phyloP scores from a whole-genome alignment of 169 alveolate species.

The Eimeria maxima region DNA sequence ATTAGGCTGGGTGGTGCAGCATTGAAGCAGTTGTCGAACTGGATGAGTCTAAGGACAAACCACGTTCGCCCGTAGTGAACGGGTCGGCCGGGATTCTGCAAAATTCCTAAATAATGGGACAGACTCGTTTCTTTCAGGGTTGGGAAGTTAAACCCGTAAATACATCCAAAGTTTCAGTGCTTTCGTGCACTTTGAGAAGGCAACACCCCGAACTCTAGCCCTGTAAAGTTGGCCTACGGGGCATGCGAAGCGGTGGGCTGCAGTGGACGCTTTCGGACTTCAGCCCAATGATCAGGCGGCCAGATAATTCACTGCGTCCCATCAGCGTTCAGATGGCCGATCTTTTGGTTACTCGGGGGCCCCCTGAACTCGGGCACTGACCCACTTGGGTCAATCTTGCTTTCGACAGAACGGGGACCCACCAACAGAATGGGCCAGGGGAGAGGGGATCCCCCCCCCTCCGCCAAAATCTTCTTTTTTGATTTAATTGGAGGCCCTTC shows the following conservation, averaged over 20 bases:
- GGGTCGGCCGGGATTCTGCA: background rate
- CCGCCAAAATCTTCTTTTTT: background rate
- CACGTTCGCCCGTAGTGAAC: background rate
- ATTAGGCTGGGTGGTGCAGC: background rate
- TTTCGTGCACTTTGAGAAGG: background rate
- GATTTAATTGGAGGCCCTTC: background rate
- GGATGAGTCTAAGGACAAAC: background rate
- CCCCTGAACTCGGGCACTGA: background rate
- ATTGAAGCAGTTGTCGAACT: background rate
- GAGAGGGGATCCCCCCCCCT: background rate
- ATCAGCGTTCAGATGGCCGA: background rate
- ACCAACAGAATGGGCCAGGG: background rate
- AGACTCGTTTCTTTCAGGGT: background rate
- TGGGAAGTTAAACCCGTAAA: background rate
- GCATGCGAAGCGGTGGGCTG: conserved; percentile 1
- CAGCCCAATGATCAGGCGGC: background rate
- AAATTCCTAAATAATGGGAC: background rate
- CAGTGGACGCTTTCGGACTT: background rate
- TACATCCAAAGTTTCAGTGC: background rate
- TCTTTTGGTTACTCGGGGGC: background rate
- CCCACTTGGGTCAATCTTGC: background rate
- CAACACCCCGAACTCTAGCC: background rate
- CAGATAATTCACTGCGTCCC: background rate
- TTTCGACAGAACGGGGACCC: background rate
- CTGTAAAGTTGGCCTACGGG: background rate